Base-by-base conservation (phyloP, 768 basidiomycete genomes). In the Udeniomyces megalosporus region DNA sequence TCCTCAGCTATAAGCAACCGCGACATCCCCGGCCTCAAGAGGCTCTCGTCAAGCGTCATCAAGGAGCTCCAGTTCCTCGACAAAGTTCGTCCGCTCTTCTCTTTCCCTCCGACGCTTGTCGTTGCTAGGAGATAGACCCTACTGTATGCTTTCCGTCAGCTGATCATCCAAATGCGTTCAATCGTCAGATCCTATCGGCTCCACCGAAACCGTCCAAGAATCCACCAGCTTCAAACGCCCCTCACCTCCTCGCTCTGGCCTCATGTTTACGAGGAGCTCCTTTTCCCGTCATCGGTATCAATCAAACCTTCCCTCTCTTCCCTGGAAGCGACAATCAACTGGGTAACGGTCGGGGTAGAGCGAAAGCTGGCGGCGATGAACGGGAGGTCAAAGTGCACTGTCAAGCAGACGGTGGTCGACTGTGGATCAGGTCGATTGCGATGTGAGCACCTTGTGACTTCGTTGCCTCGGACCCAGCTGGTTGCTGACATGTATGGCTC, bases 381-480 rank as follows among this genome's bases (percentile, higher is more conserved):
- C 48, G 44, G 10, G 38, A 42, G 17, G 38, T 82, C 46, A 90
- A 91, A 68, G 83, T 92, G 0, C 89, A 92, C 68, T 77, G 91
- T 15, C 82, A 90, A 15, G 83, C 83, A 1, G 81, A 85, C 24
- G 80, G 82, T 47, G 88, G 89, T 1, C 75, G 78, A 26, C 75
- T 76, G 3, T 93, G 90, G 90, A 82, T 88, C 45, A 80, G 88
- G 67, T 80, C 91, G 38, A 91, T 61, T 20, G 55, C 55, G 10
- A 42, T 42, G 38, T 42, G 38, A 42, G 55, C 46, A 38, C n/a
- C n/a, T n/a, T n/a, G n/a, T n/a, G n/a, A n/a, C n/a, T n/a, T 51
- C 15, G 8, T 44, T 44, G n/a, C 44, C 42, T 38, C n/a, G 32
- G 20, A 29, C 12, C 4, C 11, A 8, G 29, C 28, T 15, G 2